Conservation (phyloP, 148 eudicot species). For the Chenopodium quinoa region DNA sequence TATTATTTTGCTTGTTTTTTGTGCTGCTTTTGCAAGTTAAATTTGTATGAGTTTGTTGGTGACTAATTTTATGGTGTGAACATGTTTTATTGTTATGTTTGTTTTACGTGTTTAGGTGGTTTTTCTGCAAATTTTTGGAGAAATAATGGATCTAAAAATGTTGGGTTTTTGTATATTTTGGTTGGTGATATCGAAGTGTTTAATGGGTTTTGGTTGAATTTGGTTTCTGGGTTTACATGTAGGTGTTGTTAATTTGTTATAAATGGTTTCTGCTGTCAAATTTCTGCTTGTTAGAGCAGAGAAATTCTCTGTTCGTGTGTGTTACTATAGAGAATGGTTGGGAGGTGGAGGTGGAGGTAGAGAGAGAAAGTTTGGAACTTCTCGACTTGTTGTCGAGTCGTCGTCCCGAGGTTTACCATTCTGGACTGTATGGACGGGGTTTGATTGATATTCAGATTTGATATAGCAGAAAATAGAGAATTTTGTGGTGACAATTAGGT, state of each 20-base stretch:
- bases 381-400: background rate
- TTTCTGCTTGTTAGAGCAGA: constrained; percentile 19
- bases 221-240: constrained; percentile 24
- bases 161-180: background rate
- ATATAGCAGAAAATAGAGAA: background rate
- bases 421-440: background rate
- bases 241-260: background rate
- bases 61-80: constrained; percentile 17
- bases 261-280: constrained; percentile 14
- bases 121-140: constrained; percentile 14
- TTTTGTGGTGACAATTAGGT: constrained; percentile 16
- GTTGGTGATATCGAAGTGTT: constrained; percentile 15
- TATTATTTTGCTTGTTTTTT: constrained; percentile 9
- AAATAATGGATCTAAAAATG: constrained; percentile 23
- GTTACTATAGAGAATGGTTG: constrained; percentile 9
- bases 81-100: constrained; percentile 22
- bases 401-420: constrained; percentile 1
- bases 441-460: constrained; percentile 19
- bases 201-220: constrained; percentile 18
- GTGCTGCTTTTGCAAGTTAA: constrained; percentile 11
- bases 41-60: constrained; percentile 10
- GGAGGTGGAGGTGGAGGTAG: constrained; percentile 5
- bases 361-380: constrained; percentile 21
- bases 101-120: constrained; percentile 23
- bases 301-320: constrained; percentile 6